These are phyloP conservation scores for Jamesozyma spencerorum DNA, from an alignment of 805 yeast species.

Conservation along the genomic window DNA sequence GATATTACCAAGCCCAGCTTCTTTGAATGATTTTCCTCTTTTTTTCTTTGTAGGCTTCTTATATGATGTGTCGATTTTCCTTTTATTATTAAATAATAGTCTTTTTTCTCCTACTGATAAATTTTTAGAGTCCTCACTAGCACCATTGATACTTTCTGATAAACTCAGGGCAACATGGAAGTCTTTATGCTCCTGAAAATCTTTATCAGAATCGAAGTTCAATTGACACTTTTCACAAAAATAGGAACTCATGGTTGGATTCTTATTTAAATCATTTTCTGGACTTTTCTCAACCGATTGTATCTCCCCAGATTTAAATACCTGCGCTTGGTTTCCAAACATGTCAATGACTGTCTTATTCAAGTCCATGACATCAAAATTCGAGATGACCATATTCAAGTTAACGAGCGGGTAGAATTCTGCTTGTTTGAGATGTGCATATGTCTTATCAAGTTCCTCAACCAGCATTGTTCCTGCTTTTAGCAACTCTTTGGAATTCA, in stretches of 20 bases:
- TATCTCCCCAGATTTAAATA: too few species aligned
- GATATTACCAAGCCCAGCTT: background rate
- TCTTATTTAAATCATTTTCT: background rate
- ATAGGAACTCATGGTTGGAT: background rate
- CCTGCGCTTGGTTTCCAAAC: slow-evolving; percentile 22
- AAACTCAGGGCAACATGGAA: slow-evolving; percentile 45
- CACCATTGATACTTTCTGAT: slow-evolving; percentile 36
- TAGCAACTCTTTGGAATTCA: slow-evolving; percentile 22
- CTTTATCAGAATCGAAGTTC: slow-evolving; percentile 10
- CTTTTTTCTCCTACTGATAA: slow-evolving; percentile 25
- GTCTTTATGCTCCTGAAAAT: slow-evolving; percentile 41
- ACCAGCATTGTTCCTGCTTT: slow-evolving; percentile 33
- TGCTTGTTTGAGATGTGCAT: slow-evolving; percentile 15
- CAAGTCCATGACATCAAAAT: slow-evolving; percentile 40
- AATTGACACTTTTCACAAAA: slow-evolving; percentile 18
- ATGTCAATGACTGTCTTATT: slow-evolving; percentile 27
- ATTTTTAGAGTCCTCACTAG: slow-evolving; percentile 16
- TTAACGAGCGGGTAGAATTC: slow-evolving; percentile 41
- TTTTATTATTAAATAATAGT: slow-evolving; percentile 11
- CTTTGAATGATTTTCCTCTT: background rate
- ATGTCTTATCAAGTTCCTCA: slow-evolving; percentile 32
- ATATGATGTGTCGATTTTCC: too few species aligned
- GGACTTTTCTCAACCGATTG: background rate
- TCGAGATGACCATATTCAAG: slow-evolving; percentile 44
- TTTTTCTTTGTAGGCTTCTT: background rate